Percentiles rank a stretch among this genome's conserved stretches.
phyloP scores from a whole-genome alignment of 371 early-diverging fungal species.

The Mortierella sp. region DNA sequence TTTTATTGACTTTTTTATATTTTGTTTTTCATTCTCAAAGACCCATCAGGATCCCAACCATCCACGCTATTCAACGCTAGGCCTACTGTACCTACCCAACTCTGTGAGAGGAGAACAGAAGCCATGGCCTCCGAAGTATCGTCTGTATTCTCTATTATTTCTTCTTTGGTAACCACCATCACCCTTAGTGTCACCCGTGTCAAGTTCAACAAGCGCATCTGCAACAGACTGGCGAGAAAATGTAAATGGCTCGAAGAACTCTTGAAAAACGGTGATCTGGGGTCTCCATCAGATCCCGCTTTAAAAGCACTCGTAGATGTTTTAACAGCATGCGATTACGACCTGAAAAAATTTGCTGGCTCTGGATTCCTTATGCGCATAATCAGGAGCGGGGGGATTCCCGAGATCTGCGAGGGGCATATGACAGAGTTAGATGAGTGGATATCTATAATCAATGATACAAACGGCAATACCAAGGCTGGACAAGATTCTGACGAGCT shows the following conservation, averaged over 20 bases:
- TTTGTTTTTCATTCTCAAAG: too few species aligned
- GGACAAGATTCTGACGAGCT: neutral
- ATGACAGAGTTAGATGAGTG: constrained; percentile 7
- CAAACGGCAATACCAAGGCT: too few species aligned
- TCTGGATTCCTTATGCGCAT: constrained; percentile 13
- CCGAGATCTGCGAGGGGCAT: constrained; percentile 4
- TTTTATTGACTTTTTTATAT: too few species aligned
- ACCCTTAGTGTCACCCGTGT: neutral
- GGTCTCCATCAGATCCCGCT: neutral
- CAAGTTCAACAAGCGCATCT: constrained; percentile 8
- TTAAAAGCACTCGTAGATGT: neutral
- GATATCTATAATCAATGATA: too few species aligned
- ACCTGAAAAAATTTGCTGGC: constrained; percentile 20
- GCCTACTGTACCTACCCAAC: too few species aligned
- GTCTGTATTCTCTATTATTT: too few species aligned
- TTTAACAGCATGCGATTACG: constrained; percentile 5
- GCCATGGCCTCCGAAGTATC: too few species aligned
- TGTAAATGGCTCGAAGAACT: neutral
- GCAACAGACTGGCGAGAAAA: constrained; percentile 10
- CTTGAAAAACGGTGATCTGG: neutral
- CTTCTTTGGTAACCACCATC: neutral
- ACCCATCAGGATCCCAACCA: too few species aligned
- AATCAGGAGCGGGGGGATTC: neutral
- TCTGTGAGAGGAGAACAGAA: too few species aligned
- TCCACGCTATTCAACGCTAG: too few species aligned